Evolutionary conservation across 2,329 filamentous ascomycete species (phyloP).

Genomic region (Scytalidium lignicola): DNA sequence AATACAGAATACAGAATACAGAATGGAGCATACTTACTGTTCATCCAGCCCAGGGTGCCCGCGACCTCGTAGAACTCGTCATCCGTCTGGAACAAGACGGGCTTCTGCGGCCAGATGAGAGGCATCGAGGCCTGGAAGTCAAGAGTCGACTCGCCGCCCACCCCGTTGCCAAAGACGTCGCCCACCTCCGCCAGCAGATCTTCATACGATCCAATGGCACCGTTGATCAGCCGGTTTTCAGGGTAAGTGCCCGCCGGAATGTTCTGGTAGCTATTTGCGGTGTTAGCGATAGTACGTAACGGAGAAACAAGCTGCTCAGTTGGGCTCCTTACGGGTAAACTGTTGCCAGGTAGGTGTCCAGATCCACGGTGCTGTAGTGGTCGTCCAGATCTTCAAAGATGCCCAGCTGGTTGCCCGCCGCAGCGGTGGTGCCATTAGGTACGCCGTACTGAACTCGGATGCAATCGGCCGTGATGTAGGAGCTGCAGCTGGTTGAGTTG

Average conservation of each 20-base stretch:
- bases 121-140: constrained; percentile 41
- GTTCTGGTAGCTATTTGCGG: constrained; percentile 27
- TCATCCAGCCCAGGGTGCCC: neutral
- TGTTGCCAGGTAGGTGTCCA: constrained; percentile 33
- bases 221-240: constrained; percentile 33
- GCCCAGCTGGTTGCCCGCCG: constrained; percentile 30
- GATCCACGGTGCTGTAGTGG: constrained; percentile 44
- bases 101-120: constrained; percentile 41
- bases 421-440: constrained; percentile 6
- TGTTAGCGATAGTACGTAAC: constrained; percentile 38
- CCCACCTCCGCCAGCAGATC: neutral
- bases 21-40: neutral
- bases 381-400: constrained; percentile 51
- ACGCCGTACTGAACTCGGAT: constrained; percentile 24
- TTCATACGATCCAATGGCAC: constrained; percentile 9
- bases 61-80: constrained; percentile 31
- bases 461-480: constrained; percentile 35
- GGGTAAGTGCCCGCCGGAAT: constrained; percentile 35
- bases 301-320: constrained; percentile 32
- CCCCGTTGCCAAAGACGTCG: constrained; percentile 11
- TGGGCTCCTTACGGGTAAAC: constrained; percentile 14
- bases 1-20: too few species aligned
- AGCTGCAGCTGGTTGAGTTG: constrained; percentile 19
- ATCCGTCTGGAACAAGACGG: constrained; percentile 39
- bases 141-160: constrained; percentile 32